Evolutionary conservation across 2,329 filamentous ascomycete genomes (phyloP), one percentile per base, ranked within the genome.

Genomic region (Xylaria sp.): DNA sequence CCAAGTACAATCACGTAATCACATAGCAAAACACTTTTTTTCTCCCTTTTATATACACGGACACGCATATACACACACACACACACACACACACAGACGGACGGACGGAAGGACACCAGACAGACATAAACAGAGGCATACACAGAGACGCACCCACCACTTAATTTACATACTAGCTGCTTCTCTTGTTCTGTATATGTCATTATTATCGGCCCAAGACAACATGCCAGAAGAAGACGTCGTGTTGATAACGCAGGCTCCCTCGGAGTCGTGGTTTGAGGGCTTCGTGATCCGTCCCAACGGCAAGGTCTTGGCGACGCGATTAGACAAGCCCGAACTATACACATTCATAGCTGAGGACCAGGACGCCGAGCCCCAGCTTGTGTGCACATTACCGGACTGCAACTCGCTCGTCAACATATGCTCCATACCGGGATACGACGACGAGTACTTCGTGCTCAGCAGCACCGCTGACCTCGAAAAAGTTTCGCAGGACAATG

Each of bases 221-320:
- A 71, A 66, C 59, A 78, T 78, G 75, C 49, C 72, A 33, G 73
- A 75, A 36, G 75, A 77, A 62, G 76, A 78, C 33, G 72, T 78
- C 23, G 72, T 77, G 39, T 72, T 78, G 57, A 72, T 79, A 57
- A 78, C 77, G 3, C 77, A 79, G 62, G 62, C 76, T 23, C 77
- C 77, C 15, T 77, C 77, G 31, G 75, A 78, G 49, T 74, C 75
- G 12, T 78, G 77, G 76, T 78, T 78, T 61, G 77, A 79, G 58
- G 75, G 76, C 8, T 73, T 78, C 64, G 72, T 72, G 25, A 39
- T 75, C 23, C 76, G 77, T 1, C 77, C 77, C n/a, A 76, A 78
- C 64, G 77, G 77, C 66, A 74, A 73, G 15, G 72, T 78, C 20
- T 63, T 79, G 12, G 73, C 74, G 15, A 67, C 77, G 31, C 76